Evolutionary conservation across 495 filamentous ascomycete genomes (phyloP).

Genomic region (Hyaloscypha finlandica): DNA sequence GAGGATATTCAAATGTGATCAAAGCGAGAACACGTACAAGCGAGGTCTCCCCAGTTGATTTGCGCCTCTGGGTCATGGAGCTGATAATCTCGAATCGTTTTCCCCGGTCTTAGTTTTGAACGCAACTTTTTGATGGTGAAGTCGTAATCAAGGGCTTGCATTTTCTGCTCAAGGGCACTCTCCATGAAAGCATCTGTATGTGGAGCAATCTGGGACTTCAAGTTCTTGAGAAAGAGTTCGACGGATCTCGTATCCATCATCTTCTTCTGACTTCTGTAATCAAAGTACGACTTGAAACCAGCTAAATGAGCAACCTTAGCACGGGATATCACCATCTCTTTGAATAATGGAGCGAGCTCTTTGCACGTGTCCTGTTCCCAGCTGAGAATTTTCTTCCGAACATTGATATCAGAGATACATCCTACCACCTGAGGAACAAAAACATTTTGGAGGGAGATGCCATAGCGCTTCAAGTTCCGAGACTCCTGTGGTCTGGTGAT

Average conservation of each 20-base stretch:
- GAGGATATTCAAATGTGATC: not conserved
- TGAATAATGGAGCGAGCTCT: not conserved
- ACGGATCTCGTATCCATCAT: not conserved
- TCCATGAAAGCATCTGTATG: not conserved
- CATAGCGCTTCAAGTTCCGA: not conserved
- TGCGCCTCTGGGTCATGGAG: not conserved
- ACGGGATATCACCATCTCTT: not conserved
- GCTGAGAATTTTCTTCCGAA: not conserved
- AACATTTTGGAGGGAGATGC: not conserved
- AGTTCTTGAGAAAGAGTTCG: not conserved
- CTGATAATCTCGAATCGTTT: not conserved
- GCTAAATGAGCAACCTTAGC: not conserved
- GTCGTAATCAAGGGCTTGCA: not conserved
- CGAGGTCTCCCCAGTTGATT: not conserved
- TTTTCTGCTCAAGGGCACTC: not conserved
- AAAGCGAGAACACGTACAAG: not conserved
- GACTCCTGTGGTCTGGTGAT: not conserved
- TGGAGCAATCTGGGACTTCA: not conserved
- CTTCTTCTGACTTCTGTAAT: not conserved
- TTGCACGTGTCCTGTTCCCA: not conserved
- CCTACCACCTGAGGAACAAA: not conserved
- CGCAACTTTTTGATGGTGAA: not conserved
- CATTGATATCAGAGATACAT: not conserved
- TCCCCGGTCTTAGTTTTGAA: not conserved
- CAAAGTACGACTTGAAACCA: not conserved